These are phyloP conservation scores for Bauhinia variegata DNA, from an alignment of 306 rosid species.

Conservation along the genomic window DNA sequence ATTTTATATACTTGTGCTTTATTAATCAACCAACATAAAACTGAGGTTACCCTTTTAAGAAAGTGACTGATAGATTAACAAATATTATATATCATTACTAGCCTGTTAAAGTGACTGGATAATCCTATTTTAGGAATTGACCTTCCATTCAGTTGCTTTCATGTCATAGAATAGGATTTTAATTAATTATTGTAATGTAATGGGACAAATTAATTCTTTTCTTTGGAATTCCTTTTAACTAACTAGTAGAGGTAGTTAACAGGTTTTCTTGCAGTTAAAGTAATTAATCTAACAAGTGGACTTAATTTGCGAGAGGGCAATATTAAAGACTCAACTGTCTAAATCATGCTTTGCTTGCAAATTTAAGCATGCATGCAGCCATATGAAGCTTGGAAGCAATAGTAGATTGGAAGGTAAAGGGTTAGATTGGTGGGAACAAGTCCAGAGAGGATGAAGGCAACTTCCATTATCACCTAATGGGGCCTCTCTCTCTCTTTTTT, in stretches of 20 bases:
- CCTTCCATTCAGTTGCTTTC: slow-evolving; percentile 10
- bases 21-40: slow-evolving; percentile 15
- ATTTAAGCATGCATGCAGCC: slow-evolving; percentile 37
- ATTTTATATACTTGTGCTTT: slow-evolving; percentile 29
- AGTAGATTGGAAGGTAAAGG: slow-evolving; percentile 40
- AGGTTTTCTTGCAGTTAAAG: too few relatives aligned
- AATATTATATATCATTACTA: too few relatives aligned
- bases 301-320: not conserved
- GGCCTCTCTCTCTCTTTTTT: slow-evolving; percentile 29
- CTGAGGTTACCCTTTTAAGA: slow-evolving; percentile 30
- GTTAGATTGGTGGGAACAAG: slow-evolving; percentile 48
- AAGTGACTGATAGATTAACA: slow-evolving; percentile 49
- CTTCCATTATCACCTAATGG: slow-evolving; percentile 64
- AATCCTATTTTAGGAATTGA: slow-evolving; percentile 43
- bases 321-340: slow-evolving; percentile 39
- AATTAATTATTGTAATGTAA: slow-evolving; percentile 5
- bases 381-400: slow-evolving; percentile 56
- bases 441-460: slow-evolving; percentile 79
- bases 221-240: too few relatives aligned
- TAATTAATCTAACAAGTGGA: too few relatives aligned
- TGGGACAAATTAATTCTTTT: slow-evolving; percentile 24
- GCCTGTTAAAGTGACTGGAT: slow-evolving; percentile 18
- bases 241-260: too few relatives aligned
- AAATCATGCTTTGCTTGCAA: slow-evolving; percentile 56
- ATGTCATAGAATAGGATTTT: not conserved